A percentile compares a stretch with the other conserved stretches of the same genome.
phyloP scores from a whole-genome alignment of 106 monocot genomes.

The Gastrodia elata region DNA sequence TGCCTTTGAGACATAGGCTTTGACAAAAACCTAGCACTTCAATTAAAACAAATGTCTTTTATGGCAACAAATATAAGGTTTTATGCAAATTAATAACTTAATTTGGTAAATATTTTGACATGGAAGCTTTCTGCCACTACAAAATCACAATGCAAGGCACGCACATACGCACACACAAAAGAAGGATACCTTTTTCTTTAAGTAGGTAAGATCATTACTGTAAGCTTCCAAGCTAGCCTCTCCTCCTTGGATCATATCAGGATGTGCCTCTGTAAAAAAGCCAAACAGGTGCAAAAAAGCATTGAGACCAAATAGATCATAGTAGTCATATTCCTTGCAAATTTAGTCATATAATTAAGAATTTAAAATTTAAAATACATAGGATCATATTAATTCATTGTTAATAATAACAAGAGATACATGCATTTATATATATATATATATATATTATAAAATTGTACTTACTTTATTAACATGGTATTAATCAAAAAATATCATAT shows the following conservation, averaged over 20 bases:
- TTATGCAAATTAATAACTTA: not conserved
- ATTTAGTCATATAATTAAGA: not conserved
- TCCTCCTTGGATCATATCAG: conserved; percentile 64
- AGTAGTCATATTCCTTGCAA: not conserved
- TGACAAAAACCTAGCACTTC: not conserved
- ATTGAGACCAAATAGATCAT: not conserved
- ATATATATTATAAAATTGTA: not conserved
- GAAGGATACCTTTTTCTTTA: conserved; percentile 67
- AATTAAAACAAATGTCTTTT: not conserved
- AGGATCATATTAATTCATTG: not conserved
- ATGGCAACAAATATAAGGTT: not conserved
- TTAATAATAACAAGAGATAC: not conserved
- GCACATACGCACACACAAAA: not conserved
- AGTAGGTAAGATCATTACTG: conserved; percentile 67
- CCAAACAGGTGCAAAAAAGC: not conserved
- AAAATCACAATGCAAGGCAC: not conserved
- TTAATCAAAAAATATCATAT: not conserved
- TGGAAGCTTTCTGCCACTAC: not conserved
- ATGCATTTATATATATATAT: not conserved
- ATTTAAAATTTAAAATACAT: not conserved
- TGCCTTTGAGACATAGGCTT: too few relatives aligned
- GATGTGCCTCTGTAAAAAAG: conserved; percentile 65
- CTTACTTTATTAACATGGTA: not conserved
- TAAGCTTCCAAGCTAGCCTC: conserved; percentile 62
- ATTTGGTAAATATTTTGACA: not conserved